Evolutionary conservation across 176 grass and related monocot genomes (phyloP).

Genomic region (Ampelocalamus luodianensis): DNA sequence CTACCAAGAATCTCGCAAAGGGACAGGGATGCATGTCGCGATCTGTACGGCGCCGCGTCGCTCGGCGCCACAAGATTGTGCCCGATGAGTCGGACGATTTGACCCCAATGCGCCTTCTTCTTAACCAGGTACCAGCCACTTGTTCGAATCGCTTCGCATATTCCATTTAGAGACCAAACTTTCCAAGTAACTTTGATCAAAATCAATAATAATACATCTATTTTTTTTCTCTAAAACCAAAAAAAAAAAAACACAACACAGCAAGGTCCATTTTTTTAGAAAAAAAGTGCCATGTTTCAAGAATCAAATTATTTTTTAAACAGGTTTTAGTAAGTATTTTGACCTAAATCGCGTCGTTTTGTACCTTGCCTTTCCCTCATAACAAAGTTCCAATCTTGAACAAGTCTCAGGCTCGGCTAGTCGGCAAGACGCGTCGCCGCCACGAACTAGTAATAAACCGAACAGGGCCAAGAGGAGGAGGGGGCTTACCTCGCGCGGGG

Average conservation of each 20-base stretch:
- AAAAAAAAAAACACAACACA: background rate
- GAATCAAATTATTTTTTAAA: background rate
- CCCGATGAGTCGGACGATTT: conserved; percentile 46
- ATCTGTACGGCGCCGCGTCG: conserved; percentile 18
- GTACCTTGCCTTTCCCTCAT: background rate
- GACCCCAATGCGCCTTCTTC: conserved; percentile 7
- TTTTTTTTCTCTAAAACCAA: background rate
- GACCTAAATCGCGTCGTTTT: conserved; percentile 16
- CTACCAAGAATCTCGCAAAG: conserved; percentile 19
- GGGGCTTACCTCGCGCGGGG: conserved; percentile 53
- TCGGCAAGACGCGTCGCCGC: conserved; percentile 13
- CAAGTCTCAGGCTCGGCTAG: background rate
- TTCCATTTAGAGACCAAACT: background rate
- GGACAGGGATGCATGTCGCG: conserved; percentile 16
- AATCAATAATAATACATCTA: background rate
- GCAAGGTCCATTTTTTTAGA: background rate
- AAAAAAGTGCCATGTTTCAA: background rate
- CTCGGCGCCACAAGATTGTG: conserved; percentile 23
- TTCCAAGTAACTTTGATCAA: background rate
- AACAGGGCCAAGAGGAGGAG: no score
- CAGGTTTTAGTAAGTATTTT: background rate
- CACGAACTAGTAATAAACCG: background rate
- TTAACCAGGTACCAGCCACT: conserved; percentile 14
- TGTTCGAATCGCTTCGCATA: background rate
- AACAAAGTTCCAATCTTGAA: conserved; percentile 37